phyloP scores from a whole-genome alignment of 305 asterid species.

The Fraxinus ornus region DNA sequence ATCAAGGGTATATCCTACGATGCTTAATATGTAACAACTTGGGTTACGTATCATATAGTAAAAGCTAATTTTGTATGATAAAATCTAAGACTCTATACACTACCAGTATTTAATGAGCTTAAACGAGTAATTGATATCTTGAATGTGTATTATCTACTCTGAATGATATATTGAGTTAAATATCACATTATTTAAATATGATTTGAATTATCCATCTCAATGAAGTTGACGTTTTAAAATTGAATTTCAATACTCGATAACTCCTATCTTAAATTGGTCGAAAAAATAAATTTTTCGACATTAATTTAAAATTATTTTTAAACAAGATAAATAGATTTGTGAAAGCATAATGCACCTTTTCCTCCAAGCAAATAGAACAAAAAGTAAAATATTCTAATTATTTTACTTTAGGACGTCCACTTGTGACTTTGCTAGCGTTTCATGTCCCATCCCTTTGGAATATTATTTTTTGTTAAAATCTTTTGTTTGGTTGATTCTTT shows the following conservation, averaged over 20 bases:
- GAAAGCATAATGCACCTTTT: not conserved
- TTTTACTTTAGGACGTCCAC: not conserved
- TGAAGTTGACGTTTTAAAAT: not conserved
- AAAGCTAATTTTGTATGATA: no score
- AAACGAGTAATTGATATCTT: no score
- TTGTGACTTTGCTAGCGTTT: not conserved
- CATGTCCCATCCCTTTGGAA: not conserved
- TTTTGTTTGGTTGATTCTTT: not conserved
- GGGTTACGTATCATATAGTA: not conserved
- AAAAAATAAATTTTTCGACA: not conserved
- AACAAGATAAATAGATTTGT: not conserved
- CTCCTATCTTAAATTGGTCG: not conserved
- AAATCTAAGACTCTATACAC: no score
- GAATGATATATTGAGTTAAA: not conserved
- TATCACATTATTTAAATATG: no score
- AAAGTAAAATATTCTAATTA: not conserved
- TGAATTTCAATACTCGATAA: not conserved
- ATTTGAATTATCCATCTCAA: not conserved
- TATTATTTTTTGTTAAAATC: not conserved
- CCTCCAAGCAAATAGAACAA: not conserved
- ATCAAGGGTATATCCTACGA: not conserved
- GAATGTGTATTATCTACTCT: not conserved
- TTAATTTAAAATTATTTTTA: not conserved
- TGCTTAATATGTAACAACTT: no score
- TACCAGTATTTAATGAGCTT: not conserved